These are phyloP conservation scores for Pulveroboletus sp. DNA, from an alignment of 1,284 basidiomycete species.

Conservation along the genomic window DNA sequence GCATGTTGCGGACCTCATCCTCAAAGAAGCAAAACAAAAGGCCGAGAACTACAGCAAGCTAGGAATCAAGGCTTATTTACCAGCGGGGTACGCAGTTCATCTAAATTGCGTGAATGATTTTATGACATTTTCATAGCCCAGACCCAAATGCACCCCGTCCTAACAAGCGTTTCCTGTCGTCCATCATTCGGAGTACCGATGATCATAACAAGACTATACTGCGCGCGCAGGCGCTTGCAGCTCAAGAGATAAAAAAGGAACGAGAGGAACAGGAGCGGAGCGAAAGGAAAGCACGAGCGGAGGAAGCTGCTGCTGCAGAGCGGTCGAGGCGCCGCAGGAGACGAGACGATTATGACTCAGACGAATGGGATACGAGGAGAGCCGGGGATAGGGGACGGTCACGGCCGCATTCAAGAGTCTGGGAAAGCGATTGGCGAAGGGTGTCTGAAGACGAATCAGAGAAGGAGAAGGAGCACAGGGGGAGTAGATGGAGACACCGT, in stretches of 20 bases:
- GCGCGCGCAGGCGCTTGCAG: conserved; percentile 73
- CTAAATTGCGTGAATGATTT: neutral
- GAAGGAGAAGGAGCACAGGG: conserved; percentile 18
- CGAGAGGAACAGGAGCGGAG: conserved; percentile 61
- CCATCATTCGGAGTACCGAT: conserved; percentile 87
- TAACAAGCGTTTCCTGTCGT: conserved; percentile 90
- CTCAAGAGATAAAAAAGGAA: conserved; percentile 68
- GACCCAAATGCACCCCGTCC: conserved; percentile 73
- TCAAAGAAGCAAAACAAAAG: conserved; percentile 88
- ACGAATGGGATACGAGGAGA: conserved; percentile 47
- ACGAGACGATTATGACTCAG: conserved; percentile 30
- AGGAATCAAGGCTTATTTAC: conserved; percentile 70
- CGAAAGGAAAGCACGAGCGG: conserved; percentile 62
- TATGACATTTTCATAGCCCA: conserved; percentile 12
- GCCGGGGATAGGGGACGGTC: conserved; percentile 44
- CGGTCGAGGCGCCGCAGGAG: conserved; percentile 48
- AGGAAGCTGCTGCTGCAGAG: conserved; percentile 69
- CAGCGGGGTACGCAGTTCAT: conserved; percentile 40
- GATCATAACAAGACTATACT: conserved; percentile 88
- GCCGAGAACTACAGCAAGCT: conserved; percentile 69
- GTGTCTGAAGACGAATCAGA: conserved; percentile 16
- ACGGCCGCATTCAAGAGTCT: conserved; percentile 21
- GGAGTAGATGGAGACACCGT: conserved; percentile 29
- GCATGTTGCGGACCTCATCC: conserved; percentile 84
- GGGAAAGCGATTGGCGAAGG: conserved; percentile 34